phyloP scores from a whole-genome alignment of 192 early-diverging fungal species.

The Jimgerdemannia lactiflua region DNA sequence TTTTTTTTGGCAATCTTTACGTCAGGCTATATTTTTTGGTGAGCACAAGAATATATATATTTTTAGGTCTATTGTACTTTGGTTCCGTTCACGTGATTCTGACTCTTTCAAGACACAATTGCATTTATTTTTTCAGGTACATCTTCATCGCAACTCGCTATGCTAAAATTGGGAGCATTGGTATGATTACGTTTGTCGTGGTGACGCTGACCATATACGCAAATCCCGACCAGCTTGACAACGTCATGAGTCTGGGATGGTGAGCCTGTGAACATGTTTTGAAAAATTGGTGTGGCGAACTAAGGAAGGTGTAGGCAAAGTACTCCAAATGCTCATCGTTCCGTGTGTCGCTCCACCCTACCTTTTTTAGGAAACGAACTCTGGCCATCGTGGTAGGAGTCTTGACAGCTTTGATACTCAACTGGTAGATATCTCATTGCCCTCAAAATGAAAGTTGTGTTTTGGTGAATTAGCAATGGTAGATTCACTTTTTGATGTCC shows the following conservation, averaged over 20 bases:
- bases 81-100: too few relatives aligned
- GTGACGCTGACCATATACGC: conserved; percentile 22
- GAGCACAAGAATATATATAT: too few relatives aligned
- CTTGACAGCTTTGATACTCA: conserved; percentile 48
- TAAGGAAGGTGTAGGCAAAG: too few relatives aligned
- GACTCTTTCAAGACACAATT: too few relatives aligned
- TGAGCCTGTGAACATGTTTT: conserved; percentile 1
- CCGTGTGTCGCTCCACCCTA: neutral
- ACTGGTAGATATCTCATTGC: conserved; percentile 13
- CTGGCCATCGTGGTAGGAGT: conserved; percentile 59
- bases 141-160: conserved; percentile 26
- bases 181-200: conserved; percentile 21
- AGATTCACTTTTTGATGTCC: conserved; percentile 1
- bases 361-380: conserved; percentile 35
- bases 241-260: conserved; percentile 20
- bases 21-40: too few relatives aligned
- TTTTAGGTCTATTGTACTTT: too few relatives aligned
- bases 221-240: conserved; percentile 23
- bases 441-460: too few relatives aligned
- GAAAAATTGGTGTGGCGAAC: too few relatives aligned
- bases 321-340: neutral
- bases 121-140: conserved; percentile 5
- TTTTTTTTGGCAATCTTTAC: too few relatives aligned
- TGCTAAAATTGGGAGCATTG: conserved; percentile 22
- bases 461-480: neutral